Evolutionary conservation across 2,329 filamentous ascomycete genomes (phyloP), one percentile per base, ranked within the genome.

Genomic region (Pseudogymnoascus sp.): DNA sequence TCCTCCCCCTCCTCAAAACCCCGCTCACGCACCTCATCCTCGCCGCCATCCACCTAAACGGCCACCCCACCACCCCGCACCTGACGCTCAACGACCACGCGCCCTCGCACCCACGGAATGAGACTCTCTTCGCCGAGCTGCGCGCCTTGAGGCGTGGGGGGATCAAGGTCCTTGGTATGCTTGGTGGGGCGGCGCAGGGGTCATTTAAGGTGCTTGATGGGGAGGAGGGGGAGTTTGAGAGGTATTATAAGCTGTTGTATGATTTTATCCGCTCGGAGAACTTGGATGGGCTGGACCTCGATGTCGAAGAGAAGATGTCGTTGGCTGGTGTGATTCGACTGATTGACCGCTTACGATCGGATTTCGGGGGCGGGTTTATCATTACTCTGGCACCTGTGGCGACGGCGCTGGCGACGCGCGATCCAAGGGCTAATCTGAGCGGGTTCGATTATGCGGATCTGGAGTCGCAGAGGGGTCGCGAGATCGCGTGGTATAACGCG

Each of bases 401-500:
- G 2, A 87, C 89, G 1, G 91, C 90, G 0, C 77, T 93, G 41
- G 77, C 91, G 65, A 77, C 73, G 23, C 74, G 75, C 31, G 77
- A 82, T 10, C 77, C 87, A 25, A 75, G 75, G 13, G 82, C 88
- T 43, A 90, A 91, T 73, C 81, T 96, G 2, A 92, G 88, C 65
- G 93, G 92, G 0, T 96, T 96, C 75, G 83, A 86, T 73, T 96
- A 96, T 75, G 81, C 85, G 51, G 80, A 86, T 10, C 81, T 97
- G 2, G 91, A 96, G 73, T 80, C 82, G 10, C 81, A 85, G 74
- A 80, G 85, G 5, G 87, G 88, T 0, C 76, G 75, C 14, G 82
- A 88, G 48, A 89, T 96, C 28, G 81, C 82, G 2, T 97, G 92
- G 85, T 96, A 96, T 75, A 96, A 96, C 73, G 82, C 88, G 5